Conservation (phyloP, 129 eudicot species). For the Centrapalus pauciflorus region DNA sequence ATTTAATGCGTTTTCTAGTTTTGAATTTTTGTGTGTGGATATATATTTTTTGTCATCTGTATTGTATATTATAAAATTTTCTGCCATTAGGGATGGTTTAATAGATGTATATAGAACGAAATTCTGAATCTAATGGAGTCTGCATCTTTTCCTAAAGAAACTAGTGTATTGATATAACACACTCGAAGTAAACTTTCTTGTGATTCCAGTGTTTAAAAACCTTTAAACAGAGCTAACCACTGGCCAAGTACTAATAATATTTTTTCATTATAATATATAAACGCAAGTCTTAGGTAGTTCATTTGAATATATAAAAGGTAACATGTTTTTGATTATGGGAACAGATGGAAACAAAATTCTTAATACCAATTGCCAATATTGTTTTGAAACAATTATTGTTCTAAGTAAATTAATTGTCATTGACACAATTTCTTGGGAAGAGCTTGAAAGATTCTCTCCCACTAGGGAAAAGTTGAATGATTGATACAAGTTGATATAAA, state of each 20-base stretch:
- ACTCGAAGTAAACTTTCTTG: neutral
- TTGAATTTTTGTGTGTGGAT: neutral
- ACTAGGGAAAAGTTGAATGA: neutral
- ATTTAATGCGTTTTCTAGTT: neutral
- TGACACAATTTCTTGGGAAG: neutral
- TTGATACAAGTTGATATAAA: neutral
- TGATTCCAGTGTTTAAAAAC: neutral
- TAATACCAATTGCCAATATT: neutral
- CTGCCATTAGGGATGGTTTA: neutral
- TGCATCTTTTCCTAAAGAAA: neutral
- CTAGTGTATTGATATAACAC: no score
- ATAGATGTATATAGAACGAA: neutral
- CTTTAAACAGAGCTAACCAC: neutral
- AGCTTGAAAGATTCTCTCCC: neutral
- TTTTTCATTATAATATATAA: no score
- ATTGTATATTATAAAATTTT: neutral
- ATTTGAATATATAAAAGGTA: neutral
- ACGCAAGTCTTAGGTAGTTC: neutral
- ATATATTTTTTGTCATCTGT: neutral
- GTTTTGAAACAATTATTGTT: neutral
- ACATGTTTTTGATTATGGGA: neutral
- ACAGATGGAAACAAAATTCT: neutral
- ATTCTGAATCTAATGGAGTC: neutral
- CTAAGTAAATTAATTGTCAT: neutral
- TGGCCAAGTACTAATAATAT: neutral